Evolutionary conservation across 108 stramenopile genomes (phyloP).

Genomic region (Pseudonitzschia multiseries): DNA sequence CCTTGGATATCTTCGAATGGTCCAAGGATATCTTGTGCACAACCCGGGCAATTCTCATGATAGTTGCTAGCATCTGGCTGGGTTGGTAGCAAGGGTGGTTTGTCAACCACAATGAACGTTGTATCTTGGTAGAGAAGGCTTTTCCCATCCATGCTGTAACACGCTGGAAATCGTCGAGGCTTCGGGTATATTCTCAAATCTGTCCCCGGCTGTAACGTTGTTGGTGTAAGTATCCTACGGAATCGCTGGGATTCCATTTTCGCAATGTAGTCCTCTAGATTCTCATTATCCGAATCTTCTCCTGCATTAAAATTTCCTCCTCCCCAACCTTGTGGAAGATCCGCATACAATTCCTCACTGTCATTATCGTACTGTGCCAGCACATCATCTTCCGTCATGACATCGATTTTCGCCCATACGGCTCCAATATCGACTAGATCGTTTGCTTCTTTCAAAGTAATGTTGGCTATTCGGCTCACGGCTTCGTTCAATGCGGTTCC

Average conservation of each 20-base stretch:
- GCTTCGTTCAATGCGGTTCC: slow-evolving; percentile 73
- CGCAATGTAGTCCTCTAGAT: slow-evolving; percentile 72
- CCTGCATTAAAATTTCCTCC: slow-evolving; percentile 31
- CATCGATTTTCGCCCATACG: slow-evolving; percentile 85
- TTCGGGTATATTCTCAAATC: slow-evolving; percentile 82
- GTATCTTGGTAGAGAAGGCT: slow-evolving; percentile 81
- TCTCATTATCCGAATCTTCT: slow-evolving; percentile 31
- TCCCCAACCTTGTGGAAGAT: slow-evolving; percentile 62
- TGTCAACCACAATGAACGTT: slow-evolving; percentile 88
- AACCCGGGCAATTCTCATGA: slow-evolving; percentile 83
- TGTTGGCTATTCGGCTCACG: slow-evolving; percentile 52
- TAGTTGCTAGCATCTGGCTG: slow-evolving; percentile 90
- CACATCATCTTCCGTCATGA: slow-evolving; percentile 69
- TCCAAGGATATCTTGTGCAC: slow-evolving; percentile 67
- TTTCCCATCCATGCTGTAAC: slow-evolving; percentile 54
- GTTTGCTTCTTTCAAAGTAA: slow-evolving; percentile 66
- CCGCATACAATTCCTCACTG: slow-evolving; percentile 37
- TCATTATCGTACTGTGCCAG: slow-evolving; percentile 63
- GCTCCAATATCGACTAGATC: slow-evolving; percentile 79
- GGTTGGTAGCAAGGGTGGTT: slow-evolving; percentile 87
- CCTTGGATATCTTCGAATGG: slow-evolving; percentile 78
- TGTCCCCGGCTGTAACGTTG: slow-evolving; percentile 67
- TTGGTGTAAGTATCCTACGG: slow-evolving; percentile 67
- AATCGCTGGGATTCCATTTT: slow-evolving; percentile 66
- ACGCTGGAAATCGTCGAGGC: slow-evolving; percentile 79